These are phyloP conservation scores for Rheum nobile DNA, from an alignment of 148 eudicot genomes.

Conservation along the genomic window DNA sequence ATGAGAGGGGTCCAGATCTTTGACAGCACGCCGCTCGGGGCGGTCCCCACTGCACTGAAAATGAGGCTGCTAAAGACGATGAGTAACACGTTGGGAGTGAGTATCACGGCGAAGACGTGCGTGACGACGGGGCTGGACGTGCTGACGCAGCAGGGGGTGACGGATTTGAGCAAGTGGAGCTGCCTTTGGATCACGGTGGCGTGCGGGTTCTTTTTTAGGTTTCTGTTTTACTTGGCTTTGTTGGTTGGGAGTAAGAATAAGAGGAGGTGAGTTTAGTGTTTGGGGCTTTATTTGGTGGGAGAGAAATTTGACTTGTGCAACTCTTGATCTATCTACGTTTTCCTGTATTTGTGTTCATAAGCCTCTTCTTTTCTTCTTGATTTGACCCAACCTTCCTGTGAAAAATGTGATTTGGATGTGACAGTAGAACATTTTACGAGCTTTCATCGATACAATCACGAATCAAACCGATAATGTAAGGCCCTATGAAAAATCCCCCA, in stretches of 20 bases:
- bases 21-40: conserved; percentile 17
- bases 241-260: conserved; percentile 17
- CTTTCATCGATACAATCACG: too few relatives aligned
- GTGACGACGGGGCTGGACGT: conserved; percentile 13
- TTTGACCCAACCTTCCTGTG: too few relatives aligned
- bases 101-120: conserved; percentile 10
- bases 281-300: neutral
- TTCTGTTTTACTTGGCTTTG: conserved; percentile 16
- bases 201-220: conserved; percentile 17
- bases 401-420: too few relatives aligned
- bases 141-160: conserved; percentile 11
- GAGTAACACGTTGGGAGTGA: conserved; percentile 12
- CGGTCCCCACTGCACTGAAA: neutral
- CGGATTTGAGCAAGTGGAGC: conserved; percentile 16
- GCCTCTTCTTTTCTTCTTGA: neutral
- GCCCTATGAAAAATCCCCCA: too few relatives aligned
- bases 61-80: conserved; percentile 6
- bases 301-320: neutral
- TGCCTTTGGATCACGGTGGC: conserved; percentile 16
- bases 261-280: conserved; percentile 1
- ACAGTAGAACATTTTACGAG: too few relatives aligned
- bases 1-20: conserved; percentile 16
- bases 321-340: neutral
- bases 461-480: too few relatives aligned
- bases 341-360: neutral